Conservation (phyloP, 2,329 filamentous ascomycete species). For the Ophiostoma sp. region DNA sequence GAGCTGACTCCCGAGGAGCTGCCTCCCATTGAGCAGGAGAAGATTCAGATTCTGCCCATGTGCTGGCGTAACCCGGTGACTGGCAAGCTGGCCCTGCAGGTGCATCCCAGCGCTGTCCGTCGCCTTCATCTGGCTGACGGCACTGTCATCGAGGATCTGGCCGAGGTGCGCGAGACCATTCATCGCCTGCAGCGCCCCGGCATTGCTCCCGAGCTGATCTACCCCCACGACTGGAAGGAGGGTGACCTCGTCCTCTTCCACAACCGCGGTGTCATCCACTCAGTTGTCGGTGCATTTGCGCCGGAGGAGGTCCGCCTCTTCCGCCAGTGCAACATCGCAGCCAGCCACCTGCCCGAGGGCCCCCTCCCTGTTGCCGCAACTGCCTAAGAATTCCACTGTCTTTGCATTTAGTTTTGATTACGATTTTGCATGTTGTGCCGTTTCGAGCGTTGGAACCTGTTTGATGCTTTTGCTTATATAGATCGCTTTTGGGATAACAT, state of each 20-base stretch:
- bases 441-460: background rate
- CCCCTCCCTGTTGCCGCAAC: conserved; percentile 11
- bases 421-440: background rate
- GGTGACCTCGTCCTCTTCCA: conserved; percentile 74
- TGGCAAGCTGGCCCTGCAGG: conserved; percentile 61
- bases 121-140: conserved; percentile 64
- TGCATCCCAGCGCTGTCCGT: conserved; percentile 67
- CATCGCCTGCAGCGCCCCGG: conserved; percentile 65
- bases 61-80: conserved; percentile 72
- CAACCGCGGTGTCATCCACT: conserved; percentile 69
- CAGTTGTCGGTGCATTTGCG: conserved; percentile 68
- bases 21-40: conserved; percentile 57
- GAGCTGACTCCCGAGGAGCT: conserved; percentile 57
- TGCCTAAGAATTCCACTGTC: background rate
- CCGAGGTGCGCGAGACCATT: conserved; percentile 59
- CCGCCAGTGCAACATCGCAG: conserved; percentile 74
- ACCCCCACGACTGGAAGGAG: conserved; percentile 71
- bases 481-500: background rate
- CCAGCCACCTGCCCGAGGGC: conserved; percentile 36
- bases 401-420: background rate
- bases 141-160: conserved; percentile 60
- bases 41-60: conserved; percentile 69
- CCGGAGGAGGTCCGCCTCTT: conserved; percentile 68
- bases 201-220: conserved; percentile 63
- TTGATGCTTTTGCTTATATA: background rate